Percentiles rank a stretch among this genome's conserved stretches.
phyloP scores from a whole-genome alignment of 176 grass and related monocot genomes.

The Aegilops sharonensis region DNA sequence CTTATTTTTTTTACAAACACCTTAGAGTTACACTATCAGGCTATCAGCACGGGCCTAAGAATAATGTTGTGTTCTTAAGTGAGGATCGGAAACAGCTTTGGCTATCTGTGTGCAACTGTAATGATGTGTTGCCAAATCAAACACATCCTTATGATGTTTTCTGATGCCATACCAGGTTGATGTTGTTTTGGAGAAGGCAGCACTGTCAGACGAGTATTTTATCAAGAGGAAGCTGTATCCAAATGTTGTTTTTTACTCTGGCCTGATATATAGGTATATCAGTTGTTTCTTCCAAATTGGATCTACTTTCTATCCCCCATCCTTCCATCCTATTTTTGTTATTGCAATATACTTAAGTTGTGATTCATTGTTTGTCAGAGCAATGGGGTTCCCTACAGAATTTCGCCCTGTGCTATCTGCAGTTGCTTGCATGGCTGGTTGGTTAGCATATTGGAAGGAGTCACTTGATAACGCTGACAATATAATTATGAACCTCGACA shows the following conservation, averaged over 20 bases:
- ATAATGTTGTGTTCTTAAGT: no score
- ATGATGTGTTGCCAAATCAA: not conserved
- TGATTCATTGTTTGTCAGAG: conserved; percentile 51
- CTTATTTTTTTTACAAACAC: no score
- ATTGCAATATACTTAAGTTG: not conserved
- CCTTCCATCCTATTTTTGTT: not conserved
- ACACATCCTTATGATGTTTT: conserved; percentile 6
- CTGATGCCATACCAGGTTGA: conserved; percentile 57
- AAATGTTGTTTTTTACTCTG: conserved; percentile 97
- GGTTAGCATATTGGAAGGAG: conserved; percentile 90
- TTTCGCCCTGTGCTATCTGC: conserved; percentile 95
- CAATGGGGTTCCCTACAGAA: conserved; percentile 93
- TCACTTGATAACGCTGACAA: conserved; percentile 93
- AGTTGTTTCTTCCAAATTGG: no score
- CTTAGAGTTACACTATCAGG: no score
- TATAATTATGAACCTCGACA: conserved; percentile 96
- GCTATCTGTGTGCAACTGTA: no score
- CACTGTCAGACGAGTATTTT: conserved; percentile 90
- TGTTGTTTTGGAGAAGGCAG: conserved; percentile 92
- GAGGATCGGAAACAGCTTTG: no score
- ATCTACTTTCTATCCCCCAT: no score
- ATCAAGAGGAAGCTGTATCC: conserved; percentile 96
- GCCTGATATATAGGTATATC: conserved; percentile 89
- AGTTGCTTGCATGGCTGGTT: conserved; percentile 92
- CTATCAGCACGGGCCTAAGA: no score